These are phyloP conservation scores for Coniochaeta sp. DNA, from an alignment of 2,329 filamentous ascomycete genomes.

Conservation along the genomic window DNA sequence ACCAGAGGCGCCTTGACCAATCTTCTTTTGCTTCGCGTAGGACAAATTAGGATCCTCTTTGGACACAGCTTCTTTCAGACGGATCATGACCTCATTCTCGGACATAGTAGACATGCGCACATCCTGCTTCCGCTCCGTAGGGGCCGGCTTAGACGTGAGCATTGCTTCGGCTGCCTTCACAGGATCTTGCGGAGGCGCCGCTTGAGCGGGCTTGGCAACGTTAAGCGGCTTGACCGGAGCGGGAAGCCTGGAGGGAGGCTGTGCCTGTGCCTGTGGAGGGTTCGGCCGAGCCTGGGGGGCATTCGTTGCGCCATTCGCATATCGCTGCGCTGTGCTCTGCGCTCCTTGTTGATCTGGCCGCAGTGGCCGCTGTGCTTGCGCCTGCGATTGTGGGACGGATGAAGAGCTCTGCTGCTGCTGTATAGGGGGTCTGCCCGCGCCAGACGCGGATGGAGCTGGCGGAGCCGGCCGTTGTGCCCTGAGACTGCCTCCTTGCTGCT, in stretches of 20 bases:
- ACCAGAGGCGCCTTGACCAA: conserved; percentile 94
- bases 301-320: conserved; percentile 48
- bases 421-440: conserved; percentile 36
- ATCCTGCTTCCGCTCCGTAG: conserved; percentile 75
- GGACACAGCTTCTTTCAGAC: conserved; percentile 87
- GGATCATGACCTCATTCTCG: conserved; percentile 94
- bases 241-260: conserved; percentile 41
- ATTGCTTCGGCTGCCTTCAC: conserved; percentile 88
- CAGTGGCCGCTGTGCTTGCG: conserved; percentile 35
- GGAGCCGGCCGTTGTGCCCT: conserved; percentile 77
- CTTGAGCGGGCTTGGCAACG: conserved; percentile 57
- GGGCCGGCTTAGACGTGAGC: conserved; percentile 71
- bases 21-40: conserved; percentile 99
- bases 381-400: conserved; percentile 33
- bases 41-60: conserved; percentile 91
- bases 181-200: conserved; percentile 44
- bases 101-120: conserved; percentile 98
- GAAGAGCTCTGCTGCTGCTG: conserved; percentile 42
- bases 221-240: conserved; percentile 72
- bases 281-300: conserved; percentile 39
- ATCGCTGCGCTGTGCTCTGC: conserved; percentile 41
- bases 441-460: conserved; percentile 42
- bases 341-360: conserved; percentile 40
- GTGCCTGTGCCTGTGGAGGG: conserved; percentile 32
- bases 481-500: conserved; percentile 45